phyloP scores from a whole-genome alignment of 2,329 filamentous ascomycete genomes.

The Trichoderma atrobrunneum region DNA sequence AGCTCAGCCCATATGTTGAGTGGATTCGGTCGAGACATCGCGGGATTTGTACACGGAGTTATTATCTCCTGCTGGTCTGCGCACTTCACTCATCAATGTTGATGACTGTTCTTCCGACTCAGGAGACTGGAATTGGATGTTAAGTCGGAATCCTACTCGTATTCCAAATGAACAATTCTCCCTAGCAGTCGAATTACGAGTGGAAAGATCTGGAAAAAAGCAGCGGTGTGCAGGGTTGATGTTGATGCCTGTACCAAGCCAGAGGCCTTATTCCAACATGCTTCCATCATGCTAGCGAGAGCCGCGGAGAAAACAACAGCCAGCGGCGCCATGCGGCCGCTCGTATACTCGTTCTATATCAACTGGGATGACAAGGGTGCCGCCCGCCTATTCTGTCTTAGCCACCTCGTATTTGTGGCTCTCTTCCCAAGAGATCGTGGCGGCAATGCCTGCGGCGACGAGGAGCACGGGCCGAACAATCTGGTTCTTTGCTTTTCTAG shows the following conservation, averaged over 20 bases:
- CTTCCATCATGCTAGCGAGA: neutral
- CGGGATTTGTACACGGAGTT: neutral
- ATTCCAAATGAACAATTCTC: neutral
- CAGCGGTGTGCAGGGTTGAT: neutral
- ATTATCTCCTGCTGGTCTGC: neutral
- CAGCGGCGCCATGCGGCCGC: neutral
- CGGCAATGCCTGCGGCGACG: neutral
- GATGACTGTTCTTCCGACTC: neutral
- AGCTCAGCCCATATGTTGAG: neutral
- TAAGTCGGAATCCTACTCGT: neutral
- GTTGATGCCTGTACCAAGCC: neutral
- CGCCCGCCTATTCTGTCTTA: neutral
- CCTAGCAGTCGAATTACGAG: neutral
- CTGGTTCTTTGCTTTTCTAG: neutral
- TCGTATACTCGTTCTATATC: neutral
- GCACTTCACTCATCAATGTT: neutral
- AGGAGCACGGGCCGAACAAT: neutral
- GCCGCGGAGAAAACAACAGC: neutral
- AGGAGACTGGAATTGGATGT: neutral
- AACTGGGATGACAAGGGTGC: neutral
- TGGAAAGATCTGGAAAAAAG: neutral
- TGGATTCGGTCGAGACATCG: neutral
- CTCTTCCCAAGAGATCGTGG: neutral
- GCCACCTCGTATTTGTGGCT: conserved; percentile 7
- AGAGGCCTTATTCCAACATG: neutral